These are phyloP conservation scores for Dactylellina drechsleri DNA, from an alignment of 2,329 filamentous ascomycete species.

Conservation along the genomic window DNA sequence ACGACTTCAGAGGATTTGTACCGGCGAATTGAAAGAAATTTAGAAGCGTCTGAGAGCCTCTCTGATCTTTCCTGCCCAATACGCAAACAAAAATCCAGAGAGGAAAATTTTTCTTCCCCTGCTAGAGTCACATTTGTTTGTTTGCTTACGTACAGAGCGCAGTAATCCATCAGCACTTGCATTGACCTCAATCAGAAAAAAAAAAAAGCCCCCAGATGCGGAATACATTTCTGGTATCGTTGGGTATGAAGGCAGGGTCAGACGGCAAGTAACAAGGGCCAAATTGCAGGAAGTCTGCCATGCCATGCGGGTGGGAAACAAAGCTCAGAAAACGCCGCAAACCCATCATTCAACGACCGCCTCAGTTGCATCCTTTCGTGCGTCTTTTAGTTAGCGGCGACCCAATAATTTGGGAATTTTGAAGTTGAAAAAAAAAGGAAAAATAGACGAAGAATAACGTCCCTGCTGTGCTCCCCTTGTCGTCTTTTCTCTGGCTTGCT, in stretches of 20 bases:
- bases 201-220: slow-evolving; percentile 15
- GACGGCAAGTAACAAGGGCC: slow-evolving; percentile 50
- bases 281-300: slow-evolving; percentile 43
- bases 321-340: slow-evolving; percentile 51
- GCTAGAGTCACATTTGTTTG: slow-evolving; percentile 10
- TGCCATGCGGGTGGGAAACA: slow-evolving; percentile 49
- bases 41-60: not conserved
- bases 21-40: slow-evolving; percentile 26
- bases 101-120: slow-evolving; percentile 13
- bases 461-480: slow-evolving; percentile 5
- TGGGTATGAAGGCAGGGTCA: slow-evolving; percentile 44
- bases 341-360: slow-evolving; percentile 7
- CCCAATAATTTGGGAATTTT: slow-evolving; percentile 44
- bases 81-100: not conserved
- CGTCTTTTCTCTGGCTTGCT: slow-evolving; percentile 38
- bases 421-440: slow-evolving; percentile 12
- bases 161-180: slow-evolving; percentile 22
- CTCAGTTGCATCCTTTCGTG: slow-evolving; percentile 51
- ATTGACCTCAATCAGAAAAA: slow-evolving; percentile 30
- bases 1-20: slow-evolving; percentile 43
- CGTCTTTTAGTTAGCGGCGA: slow-evolving; percentile 52
- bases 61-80: not conserved
- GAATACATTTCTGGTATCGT: slow-evolving; percentile 32
- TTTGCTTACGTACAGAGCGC: slow-evolving; percentile 30
- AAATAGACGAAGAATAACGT: slow-evolving; percentile 12